Evolutionary conservation across 371 early-diverging fungal genomes (phyloP).

Genomic region (Phascolomyces articulosus): DNA sequence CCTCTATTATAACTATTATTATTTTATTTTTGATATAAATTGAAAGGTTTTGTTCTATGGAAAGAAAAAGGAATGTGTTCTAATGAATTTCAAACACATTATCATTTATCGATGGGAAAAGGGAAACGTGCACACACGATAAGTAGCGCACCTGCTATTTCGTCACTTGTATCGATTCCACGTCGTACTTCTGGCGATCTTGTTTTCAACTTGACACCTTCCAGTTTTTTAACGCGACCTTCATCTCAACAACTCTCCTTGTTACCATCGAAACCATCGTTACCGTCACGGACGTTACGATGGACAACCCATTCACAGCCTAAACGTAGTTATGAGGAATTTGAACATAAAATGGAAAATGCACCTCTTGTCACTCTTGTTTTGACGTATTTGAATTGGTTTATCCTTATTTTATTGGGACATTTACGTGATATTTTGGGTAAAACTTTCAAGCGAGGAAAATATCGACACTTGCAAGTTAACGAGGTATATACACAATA

Average conservation of each 20-base stretch:
- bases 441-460: conserved; percentile 71
- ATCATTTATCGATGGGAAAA: conserved; percentile 26
- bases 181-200: not conserved
- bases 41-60: no score
- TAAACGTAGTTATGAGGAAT: conserved; percentile 19
- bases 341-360: conserved; percentile 26
- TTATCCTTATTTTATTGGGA: conserved; percentile 93
- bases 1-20: not conserved
- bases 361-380: conserved; percentile 78
- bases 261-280: not conserved
- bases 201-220: not conserved
- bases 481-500: conserved; percentile 21
- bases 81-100: not conserved
- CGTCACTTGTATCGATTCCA: not conserved
- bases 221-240: not conserved
- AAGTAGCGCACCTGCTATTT: conserved; percentile 18
- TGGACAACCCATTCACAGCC: not conserved
- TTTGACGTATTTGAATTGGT: conserved; percentile 95
- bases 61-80: not conserved
- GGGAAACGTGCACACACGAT: conserved; percentile 38
- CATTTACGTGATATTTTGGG: conserved; percentile 91
- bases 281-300: not conserved
- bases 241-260: not conserved
- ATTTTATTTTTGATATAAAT: no score
- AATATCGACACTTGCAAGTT: conserved; percentile 73